These are phyloP conservation scores for Trametes cubensis DNA, from an alignment of 768 basidiomycete species.

Conservation along the genomic window DNA sequence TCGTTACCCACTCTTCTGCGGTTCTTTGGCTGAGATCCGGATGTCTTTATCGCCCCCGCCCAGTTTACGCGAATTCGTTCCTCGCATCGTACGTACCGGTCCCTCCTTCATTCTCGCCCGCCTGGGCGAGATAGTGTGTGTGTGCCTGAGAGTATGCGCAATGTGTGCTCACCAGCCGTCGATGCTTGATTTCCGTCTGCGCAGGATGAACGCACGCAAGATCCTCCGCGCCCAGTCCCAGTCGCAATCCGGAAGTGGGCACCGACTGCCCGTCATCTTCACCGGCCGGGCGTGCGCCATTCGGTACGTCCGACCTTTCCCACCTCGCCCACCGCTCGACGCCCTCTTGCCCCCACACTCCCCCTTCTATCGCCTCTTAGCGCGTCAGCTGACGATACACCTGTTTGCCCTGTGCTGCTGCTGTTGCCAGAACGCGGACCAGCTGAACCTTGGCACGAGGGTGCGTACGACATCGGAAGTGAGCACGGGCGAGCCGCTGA, in stretches of 20 bases:
- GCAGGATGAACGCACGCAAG: slow-evolving; percentile 32
- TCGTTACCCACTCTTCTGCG: slow-evolving; percentile 1
- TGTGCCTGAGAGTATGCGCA: not conserved
- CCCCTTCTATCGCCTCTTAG: not conserved
- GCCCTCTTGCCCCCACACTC: no score
- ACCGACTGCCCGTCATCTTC: slow-evolving; percentile 25
- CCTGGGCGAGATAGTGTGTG: not conserved
- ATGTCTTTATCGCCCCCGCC: not conserved
- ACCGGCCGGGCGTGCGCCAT: slow-evolving; percentile 17
- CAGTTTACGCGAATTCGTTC: slow-evolving; percentile 36
- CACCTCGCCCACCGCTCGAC: not conserved
- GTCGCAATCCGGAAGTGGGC: slow-evolving; percentile 22
- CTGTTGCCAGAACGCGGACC: slow-evolving; percentile 12
- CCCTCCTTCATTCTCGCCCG: not conserved
- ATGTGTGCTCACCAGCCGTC: not conserved
- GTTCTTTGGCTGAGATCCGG: slow-evolving; percentile 19
- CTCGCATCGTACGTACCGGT: slow-evolving; percentile 31
- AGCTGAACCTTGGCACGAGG: slow-evolving; percentile 22
- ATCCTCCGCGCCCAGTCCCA: slow-evolving; percentile 21
- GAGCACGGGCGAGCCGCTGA: slow-evolving; percentile 10
- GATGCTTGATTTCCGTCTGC: slow-evolving; percentile 2
- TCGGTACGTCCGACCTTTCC: slow-evolving; percentile 14
- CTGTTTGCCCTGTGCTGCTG: not conserved
- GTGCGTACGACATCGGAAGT: slow-evolving; percentile 14
- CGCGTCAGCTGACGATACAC: slow-evolving; percentile 14